Base-by-base conservation (phyloP, 345 rosid genomes). In the Gossypium australe region DNA sequence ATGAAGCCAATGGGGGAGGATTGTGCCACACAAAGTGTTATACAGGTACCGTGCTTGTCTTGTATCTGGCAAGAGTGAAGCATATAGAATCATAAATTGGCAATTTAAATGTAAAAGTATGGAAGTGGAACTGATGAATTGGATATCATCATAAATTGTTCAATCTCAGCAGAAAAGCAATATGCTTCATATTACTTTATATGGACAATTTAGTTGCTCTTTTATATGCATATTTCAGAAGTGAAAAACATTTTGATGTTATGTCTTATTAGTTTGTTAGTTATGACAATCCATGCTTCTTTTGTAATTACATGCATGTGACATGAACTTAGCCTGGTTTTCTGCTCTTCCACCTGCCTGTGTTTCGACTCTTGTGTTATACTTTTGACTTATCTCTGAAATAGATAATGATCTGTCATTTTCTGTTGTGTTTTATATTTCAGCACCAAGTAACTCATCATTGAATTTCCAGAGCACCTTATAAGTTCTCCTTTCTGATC, bases 1-100 rank as follows among this genome's bases (percentile, higher is more conserved):
- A 77, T 91, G 97, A 95, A 95, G 83, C 99, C 98, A n/a, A 84
- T 95, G 67, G 97, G 86, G 73, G 87, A 89, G 76, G 96, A 93
- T 82, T 95, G 99, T 83, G 97, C 98, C 71, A 93, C 94, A 73
- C 99, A 95, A 79, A 92, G 92, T 84, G 82, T 95, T 75, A 79
- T 95, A 58, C 99, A 94, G 98, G 99, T 95, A 78, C 56, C 47
- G 12, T 67, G 79, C 74, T 77, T 70, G 6, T 47, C 61, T 70
- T 49, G 55, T 71, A 59, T 72, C 34, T 72, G 41, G 51, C 11
- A 69, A 20, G 60, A 65, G 27, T 66, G 67, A 56, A 57, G 51
- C 20, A 44, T 55, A 45, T 60, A n/a, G 41, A 59, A 59, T 59
- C 64, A 59, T 58, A 58, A 22, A 63, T 22, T 73, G 7, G 55